These are phyloP conservation scores for Rosa rugosa DNA, from an alignment of 306 rosid species.

Conservation along the genomic window DNA sequence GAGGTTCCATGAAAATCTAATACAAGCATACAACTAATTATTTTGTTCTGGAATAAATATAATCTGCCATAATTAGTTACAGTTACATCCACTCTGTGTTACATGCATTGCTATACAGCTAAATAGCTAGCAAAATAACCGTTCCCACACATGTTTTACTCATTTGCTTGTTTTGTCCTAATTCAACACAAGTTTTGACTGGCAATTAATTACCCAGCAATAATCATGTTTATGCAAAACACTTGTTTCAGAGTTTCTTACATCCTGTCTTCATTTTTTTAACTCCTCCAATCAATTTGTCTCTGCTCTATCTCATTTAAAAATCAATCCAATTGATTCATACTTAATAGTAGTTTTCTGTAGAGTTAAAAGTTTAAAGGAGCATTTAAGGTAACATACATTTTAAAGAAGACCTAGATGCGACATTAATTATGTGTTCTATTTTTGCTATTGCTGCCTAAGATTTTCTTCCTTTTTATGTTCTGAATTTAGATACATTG, in stretches of 20 bases:
- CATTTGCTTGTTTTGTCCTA: not conserved
- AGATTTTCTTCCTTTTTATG: not conserved
- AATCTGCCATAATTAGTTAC: not conserved
- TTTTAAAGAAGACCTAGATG: not conserved
- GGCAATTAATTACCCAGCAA: not conserved
- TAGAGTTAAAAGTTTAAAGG: not conserved
- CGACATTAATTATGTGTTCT: no score
- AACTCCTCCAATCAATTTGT: not conserved
- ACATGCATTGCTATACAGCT: not conserved
- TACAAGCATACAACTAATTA: not conserved
- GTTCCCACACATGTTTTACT: not conserved
- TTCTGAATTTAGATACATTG: not conserved
- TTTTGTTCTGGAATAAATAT: not conserved
- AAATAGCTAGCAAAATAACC: not conserved
- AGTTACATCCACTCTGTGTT: not conserved
- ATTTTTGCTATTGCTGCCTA: not conserved
- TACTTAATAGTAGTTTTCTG: not conserved
- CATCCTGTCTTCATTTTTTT: not conserved
- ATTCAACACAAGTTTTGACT: not conserved
- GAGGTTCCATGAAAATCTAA: not conserved
- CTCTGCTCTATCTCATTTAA: not conserved
- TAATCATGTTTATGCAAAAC: not conserved
- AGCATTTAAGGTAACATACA: no score
- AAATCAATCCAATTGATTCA: not conserved
- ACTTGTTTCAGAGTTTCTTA: not conserved